A percentile compares a stretch with the other conserved stretches of the same genome.
phyloP scores from a whole-genome alignment of 441 rosid species.

The Arabidopsis lyrata region DNA sequence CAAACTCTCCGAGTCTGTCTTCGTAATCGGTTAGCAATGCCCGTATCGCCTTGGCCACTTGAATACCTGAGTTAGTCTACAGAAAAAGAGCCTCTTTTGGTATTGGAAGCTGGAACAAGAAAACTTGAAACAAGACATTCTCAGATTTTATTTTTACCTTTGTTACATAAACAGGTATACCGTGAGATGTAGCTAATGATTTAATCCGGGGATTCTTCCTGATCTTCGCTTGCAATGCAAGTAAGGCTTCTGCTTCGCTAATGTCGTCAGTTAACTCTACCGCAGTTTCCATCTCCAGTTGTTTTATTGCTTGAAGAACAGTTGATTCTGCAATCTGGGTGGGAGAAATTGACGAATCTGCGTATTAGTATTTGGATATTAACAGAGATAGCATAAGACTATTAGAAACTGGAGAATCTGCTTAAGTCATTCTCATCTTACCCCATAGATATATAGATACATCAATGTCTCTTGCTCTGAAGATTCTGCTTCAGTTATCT shows the following conservation, averaged over 20 bases:
- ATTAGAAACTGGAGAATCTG: slow-evolving; percentile 17
- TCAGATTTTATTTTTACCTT: slow-evolving; percentile 55
- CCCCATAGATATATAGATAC: slow-evolving; percentile 76
- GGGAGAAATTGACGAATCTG: slow-evolving; percentile 53
- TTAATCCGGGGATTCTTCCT: slow-evolving; percentile 76
- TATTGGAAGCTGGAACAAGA: slow-evolving; percentile 7
- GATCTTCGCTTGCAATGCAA: slow-evolving; percentile 69
- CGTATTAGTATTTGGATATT: slow-evolving; percentile 38
- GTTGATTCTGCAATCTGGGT: slow-evolving; percentile 74
- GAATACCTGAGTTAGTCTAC: slow-evolving; percentile 82
- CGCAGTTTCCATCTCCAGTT: slow-evolving; percentile 62
- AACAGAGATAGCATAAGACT: slow-evolving; percentile 15
- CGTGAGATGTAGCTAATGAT: slow-evolving; percentile 71
- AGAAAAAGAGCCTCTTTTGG: slow-evolving; percentile 31
- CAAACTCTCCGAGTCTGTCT: slow-evolving; percentile 55
- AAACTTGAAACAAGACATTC: slow-evolving; percentile 14
- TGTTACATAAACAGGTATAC: slow-evolving; percentile 74
- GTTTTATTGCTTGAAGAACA: slow-evolving; percentile 70
- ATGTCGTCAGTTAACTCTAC: slow-evolving; percentile 72
- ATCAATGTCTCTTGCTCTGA: slow-evolving; percentile 46
- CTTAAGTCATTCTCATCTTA: slow-evolving; percentile 46
- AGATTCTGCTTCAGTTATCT: slow-evolving; percentile 45
- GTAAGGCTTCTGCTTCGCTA: slow-evolving; percentile 72
- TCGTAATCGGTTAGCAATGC: slow-evolving; percentile 60
- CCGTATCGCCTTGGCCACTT: slow-evolving; percentile 73